Evolutionary conservation across 805 yeast genomes (phyloP).

Genomic region (Sungouiozyma ichnusensis): DNA sequence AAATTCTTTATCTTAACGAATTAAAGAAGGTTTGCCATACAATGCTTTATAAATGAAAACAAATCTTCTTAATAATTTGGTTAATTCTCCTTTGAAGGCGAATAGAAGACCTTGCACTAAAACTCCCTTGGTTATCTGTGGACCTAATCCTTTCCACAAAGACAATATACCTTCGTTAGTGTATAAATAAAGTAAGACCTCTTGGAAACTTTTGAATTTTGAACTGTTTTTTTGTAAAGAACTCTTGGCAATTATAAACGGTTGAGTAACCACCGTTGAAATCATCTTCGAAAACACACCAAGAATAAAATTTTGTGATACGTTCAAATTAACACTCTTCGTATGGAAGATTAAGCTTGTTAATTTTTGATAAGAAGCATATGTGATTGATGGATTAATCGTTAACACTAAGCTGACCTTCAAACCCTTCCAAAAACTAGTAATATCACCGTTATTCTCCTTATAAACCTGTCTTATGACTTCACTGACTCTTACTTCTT

Average conservation of each 20-base stretch:
- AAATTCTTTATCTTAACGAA: too few species aligned
- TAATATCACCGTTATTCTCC: conserved; percentile 49
- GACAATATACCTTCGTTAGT: conserved; percentile 53
- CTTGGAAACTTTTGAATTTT: conserved; percentile 46
- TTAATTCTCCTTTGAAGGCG: conserved; percentile 67
- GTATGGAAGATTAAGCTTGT: conserved; percentile 37
- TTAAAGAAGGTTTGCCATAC: too few species aligned
- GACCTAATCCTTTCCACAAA: conserved; percentile 70
- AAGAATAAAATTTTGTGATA: conserved; percentile 54
- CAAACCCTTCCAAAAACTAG: conserved; percentile 75
- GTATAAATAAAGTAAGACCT: conserved; percentile 51
- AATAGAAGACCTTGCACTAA: conserved; percentile 76
- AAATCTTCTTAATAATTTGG: conserved; percentile 12
- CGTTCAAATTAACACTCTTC: conserved; percentile 32
- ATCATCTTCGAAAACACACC: conserved; percentile 75
- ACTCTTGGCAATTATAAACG: conserved; percentile 75
- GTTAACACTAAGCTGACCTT: conserved; percentile 72
- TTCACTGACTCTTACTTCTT: conserved; percentile 19
- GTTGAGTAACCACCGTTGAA: conserved; percentile 76
- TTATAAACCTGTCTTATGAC: conserved; percentile 38
- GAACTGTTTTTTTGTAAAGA: conserved; percentile 52
- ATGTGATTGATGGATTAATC: conserved; percentile 77
- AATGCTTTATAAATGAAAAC: too few species aligned
- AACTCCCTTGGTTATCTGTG: conserved; percentile 73
- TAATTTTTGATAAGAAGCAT: conserved; percentile 67